Evolutionary conservation across 208 protist genomes (phyloP), one percentile per base, ranked within the genome.

Genomic region (Trypanosoma lewisi): DNA sequence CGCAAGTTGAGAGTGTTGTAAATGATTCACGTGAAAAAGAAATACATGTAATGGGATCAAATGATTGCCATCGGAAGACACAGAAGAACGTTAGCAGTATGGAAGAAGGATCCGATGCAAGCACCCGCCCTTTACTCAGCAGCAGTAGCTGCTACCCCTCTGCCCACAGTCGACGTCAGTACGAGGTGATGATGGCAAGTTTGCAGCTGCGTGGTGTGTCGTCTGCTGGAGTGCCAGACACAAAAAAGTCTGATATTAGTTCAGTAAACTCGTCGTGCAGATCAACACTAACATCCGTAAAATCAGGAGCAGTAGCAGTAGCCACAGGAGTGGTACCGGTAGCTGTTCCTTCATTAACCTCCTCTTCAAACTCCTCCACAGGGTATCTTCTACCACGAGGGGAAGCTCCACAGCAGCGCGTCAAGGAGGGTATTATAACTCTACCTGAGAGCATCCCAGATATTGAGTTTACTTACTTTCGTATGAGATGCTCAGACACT

Each of bases 131-230:
- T 17, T 54, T 30, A 30, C 1, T 33, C 0, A 41, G 23, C 9
- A 36, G 42, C 27, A 36, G 17, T 47, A 36, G 42, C 16, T n/a
- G 30, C 28, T 66, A 42, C 42, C 51, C 58, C n/a, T 72, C 67
- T 31, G 52, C 27, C n/a, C 41, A 61, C n/a, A 72, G 41, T 37
- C 67, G 56, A 37, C 67, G 51, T 21, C 67, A 66, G 44, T 72
- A 72, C 44, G 56, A 65, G 17, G 56, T 72, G 2, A 72, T 72
- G 67, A 72, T 47, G 59, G 51, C 67, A 30, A 72, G 58, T 64
- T 19, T 70, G 48, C 45, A 58, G 12, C 21, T 56, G 30, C 54
- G 56, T 55, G 49, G 34, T 2, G 36, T 12, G 16, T 21, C 12
- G 16, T 21, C 8, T 1, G 28, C 14, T 42, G 17, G 4, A 17